Evolutionary conservation across 106 monocot species (phyloP), one percentile per base, ranked within the genome.

Genomic region (Acorus gramineus): DNA sequence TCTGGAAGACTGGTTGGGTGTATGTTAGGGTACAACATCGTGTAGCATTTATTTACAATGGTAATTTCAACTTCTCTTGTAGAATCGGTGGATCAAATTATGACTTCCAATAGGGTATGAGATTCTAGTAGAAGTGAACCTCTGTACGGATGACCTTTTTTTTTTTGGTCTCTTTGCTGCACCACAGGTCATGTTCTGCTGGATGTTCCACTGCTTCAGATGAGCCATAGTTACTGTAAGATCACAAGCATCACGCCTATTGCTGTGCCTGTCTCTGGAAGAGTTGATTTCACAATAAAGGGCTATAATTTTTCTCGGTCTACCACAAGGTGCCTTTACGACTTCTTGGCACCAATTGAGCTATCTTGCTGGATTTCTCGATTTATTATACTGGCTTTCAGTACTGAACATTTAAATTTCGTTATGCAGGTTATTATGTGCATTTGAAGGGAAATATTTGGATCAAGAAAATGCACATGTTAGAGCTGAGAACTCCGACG

Each of bases 1-100:
- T 93, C 60, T 93, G 93, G 92, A 77, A 72, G 69, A 70, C 70
- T 14, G 93, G 93, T 60, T 93, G 82, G 93, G 43, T 93, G 5
- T 93, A 66, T 74, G 80, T 67, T 52, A 93, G 63, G 63, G 65
- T 87, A 46, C 80, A 74, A 51, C 63, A 93, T 52, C 78, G 77
- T 11, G 68, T 80, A 55, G 82, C 78, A 50, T 88, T 93, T 66
- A 67, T 83, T 60, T 78, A 71, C 68, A 78, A 93, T 72, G 93
- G 93, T 93, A 61, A 14, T 77, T 54, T 53, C 11, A 14, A 46
- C 47, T 68, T 44, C 14, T 28, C 49, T 50, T 60, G 8, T 44
- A 49, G 13, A 62, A 50, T 49, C 5, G 51, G 4, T 8, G 58
- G 47, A 11, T 48, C 60, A 48, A 11, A 28, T 57, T 53, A 62